These are phyloP conservation scores for Paraglomus occultum DNA, from an alignment of 192 early-diverging fungal genomes.

Conservation along the genomic window DNA sequence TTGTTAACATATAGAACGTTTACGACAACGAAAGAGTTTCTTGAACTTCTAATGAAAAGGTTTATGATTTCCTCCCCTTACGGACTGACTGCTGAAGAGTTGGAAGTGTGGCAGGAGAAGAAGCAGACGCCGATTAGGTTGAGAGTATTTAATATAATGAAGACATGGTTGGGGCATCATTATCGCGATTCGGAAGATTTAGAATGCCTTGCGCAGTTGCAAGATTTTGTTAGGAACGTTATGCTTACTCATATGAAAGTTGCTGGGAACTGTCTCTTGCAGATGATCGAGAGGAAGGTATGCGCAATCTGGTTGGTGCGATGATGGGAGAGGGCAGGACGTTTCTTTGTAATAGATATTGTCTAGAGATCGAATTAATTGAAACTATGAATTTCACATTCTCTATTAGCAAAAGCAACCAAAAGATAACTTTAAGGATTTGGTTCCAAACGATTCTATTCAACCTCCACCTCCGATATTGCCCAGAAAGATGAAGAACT, in stretches of 20 bases:
- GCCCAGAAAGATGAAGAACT: constrained; percentile 70
- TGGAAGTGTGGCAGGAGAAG: constrained; percentile 77
- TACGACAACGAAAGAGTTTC: constrained; percentile 73
- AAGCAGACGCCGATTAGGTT: constrained; percentile 85
- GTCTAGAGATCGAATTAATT: no score
- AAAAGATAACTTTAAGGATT: constrained; percentile 55
- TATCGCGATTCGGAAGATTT: constrained; percentile 75
- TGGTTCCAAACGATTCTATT: constrained; percentile 64
- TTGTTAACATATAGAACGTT: constrained; percentile 92
- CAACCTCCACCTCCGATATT: constrained; percentile 75
- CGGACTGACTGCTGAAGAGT: constrained; percentile 63
- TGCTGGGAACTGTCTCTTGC: constrained; percentile 60
- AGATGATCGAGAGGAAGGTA: constrained; percentile 52
- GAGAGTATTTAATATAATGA: constrained; percentile 90
- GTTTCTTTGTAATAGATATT: no score
- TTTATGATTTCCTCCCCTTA: constrained; percentile 71
- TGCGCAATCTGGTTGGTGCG: no score
- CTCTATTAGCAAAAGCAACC: constrained; percentile 48
- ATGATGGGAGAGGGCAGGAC: no score
- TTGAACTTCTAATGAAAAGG: constrained; percentile 72
- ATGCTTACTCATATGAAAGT: constrained; percentile 65
- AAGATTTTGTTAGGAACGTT: constrained; percentile 64
- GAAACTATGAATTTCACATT: no score
- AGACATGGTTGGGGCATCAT: constrained; percentile 88
- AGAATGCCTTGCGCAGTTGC: constrained; percentile 59